A percentile compares a stretch with the other conserved stretches of the same genome.
These are phyloP conservation scores for Saccharomyces hybrid DNA, from an alignment of 1,139 yeast genomes.

Conservation along the genomic window DNA sequence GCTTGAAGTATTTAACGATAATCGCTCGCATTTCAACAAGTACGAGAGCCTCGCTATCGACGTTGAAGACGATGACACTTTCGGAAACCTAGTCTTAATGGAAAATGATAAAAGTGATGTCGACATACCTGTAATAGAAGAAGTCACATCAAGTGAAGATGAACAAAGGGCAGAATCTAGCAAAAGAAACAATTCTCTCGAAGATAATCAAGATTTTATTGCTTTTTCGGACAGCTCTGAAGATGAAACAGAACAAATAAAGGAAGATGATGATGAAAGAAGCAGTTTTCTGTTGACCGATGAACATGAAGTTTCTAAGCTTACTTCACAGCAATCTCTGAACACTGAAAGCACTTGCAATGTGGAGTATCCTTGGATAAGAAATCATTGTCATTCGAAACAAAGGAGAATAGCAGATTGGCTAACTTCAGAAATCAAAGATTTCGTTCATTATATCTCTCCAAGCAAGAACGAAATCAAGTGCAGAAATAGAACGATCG, in stretches of 20 bases:
- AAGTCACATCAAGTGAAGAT: constrained; percentile 6
- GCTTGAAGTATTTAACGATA: constrained; percentile 25
- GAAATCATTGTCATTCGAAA: constrained; percentile 64
- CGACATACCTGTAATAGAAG: constrained; percentile 10
- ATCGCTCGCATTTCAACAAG: constrained; percentile 23
- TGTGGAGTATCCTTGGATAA: constrained; percentile 69
- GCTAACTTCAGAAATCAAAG: constrained; percentile 81
- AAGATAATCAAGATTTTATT: constrained; percentile 36
- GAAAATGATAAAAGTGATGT: constrained; percentile 11
- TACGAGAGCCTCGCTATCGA: constrained; percentile 23
- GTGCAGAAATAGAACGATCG: constrained; percentile 60
- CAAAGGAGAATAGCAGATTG: constrained; percentile 78
- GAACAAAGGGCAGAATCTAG: constrained; percentile 1
- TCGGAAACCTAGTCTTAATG: constrained; percentile 3
- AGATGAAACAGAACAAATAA: constrained; percentile 21
- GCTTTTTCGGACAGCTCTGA: constrained; percentile 31
- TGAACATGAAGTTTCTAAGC: neutral
- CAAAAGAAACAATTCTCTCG: constrained; percentile 33
- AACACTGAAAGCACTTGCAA: constrained; percentile 18
- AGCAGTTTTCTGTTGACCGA: neutral
- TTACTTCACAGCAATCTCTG: neutral
- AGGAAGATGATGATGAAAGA: constrained; percentile 15
- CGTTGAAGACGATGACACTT: constrained; percentile 6
- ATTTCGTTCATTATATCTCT: constrained; percentile 79
- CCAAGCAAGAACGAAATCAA: constrained; percentile 74